Percentiles rank a stretch among this genome's conserved stretches.
Conservation (phyloP, 306 rosid species). For the Prunus armeniaca region DNA sequence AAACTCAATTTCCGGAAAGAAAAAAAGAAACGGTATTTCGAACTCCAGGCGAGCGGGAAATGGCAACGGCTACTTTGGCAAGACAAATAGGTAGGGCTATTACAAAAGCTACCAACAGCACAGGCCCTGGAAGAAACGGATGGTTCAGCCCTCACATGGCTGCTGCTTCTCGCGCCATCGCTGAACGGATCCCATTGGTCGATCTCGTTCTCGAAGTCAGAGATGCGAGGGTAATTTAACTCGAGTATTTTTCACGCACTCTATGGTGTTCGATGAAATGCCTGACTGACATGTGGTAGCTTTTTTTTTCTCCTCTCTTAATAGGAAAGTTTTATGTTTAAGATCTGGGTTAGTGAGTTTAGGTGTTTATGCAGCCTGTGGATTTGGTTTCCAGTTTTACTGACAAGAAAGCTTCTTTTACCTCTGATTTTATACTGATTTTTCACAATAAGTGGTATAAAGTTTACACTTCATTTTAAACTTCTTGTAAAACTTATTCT, state of each 20-base stretch:
- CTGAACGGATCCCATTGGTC: conserved; percentile 57
- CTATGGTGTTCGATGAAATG: conserved; percentile 35
- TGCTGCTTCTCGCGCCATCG: conserved; percentile 69
- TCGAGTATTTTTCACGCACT: not conserved
- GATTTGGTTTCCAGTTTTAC: not conserved
- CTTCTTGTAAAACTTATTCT: not conserved
- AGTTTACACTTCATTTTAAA: not conserved
- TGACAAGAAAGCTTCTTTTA: not conserved
- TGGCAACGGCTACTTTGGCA: conserved; percentile 42
- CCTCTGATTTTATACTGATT: not conserved
- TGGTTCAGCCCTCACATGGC: conserved; percentile 67
- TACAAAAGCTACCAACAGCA: conserved; percentile 20
- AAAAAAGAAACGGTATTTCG: not conserved
- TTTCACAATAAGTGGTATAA: not conserved
- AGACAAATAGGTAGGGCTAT: conserved; percentile 36
- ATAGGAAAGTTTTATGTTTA: not conserved
- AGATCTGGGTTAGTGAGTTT: not conserved
- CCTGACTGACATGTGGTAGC: not conserved
- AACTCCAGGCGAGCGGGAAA: conserved; percentile 12
- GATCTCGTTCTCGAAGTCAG: conserved; percentile 68
- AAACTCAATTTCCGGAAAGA: too few species aligned
- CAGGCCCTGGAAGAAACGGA: conserved; percentile 21
- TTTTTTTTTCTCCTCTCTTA: not conserved
- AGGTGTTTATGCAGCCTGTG: not conserved
- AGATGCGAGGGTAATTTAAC: conserved; percentile 66